Conservation (phyloP, 176 grass and related monocot genomes). For the Ensete glaucum region DNA sequence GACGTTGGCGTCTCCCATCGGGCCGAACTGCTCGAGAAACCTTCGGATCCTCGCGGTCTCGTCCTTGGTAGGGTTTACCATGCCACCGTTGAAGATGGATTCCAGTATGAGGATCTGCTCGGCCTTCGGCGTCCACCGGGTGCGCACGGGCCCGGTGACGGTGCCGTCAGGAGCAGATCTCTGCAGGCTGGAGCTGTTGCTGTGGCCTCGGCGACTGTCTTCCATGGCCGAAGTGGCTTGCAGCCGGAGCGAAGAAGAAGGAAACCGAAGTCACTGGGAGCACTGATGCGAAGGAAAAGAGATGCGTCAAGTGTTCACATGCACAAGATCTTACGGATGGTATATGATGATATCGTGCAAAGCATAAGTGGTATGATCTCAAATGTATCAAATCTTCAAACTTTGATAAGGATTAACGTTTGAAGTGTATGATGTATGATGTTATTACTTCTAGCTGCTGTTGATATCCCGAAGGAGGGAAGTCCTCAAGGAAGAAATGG, state of each 20-base stretch:
- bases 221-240: neutral
- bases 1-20: slow-evolving; percentile 84
- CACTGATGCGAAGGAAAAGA: too few relatives aligned
- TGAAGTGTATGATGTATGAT: too few relatives aligned
- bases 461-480: neutral
- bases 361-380: too few relatives aligned
- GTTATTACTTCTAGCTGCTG: too few relatives aligned
- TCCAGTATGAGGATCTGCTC: slow-evolving; percentile 97
- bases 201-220: neutral
- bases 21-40: slow-evolving; percentile 71
- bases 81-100: slow-evolving; percentile 93
- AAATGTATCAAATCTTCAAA: too few relatives aligned
- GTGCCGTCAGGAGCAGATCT: slow-evolving; percentile 19
- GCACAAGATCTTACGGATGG: too few relatives aligned
- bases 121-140: slow-evolving; percentile 82
- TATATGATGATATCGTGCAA: too few relatives aligned
- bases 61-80: slow-evolving; percentile 96
- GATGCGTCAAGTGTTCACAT: too few relatives aligned
- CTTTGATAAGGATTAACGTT: neutral
- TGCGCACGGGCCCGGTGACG: slow-evolving; percentile 46
- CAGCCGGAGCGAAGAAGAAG: neutral
- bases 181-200: slow-evolving; percentile 12
- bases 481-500: neutral
- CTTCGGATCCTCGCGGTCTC: slow-evolving; percentile 85
- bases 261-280: neutral